Evolutionary conservation across 352 stramenopile species (phyloP), one percentile per base, ranked within the genome.

Genomic region (Pythium diclinum): DNA sequence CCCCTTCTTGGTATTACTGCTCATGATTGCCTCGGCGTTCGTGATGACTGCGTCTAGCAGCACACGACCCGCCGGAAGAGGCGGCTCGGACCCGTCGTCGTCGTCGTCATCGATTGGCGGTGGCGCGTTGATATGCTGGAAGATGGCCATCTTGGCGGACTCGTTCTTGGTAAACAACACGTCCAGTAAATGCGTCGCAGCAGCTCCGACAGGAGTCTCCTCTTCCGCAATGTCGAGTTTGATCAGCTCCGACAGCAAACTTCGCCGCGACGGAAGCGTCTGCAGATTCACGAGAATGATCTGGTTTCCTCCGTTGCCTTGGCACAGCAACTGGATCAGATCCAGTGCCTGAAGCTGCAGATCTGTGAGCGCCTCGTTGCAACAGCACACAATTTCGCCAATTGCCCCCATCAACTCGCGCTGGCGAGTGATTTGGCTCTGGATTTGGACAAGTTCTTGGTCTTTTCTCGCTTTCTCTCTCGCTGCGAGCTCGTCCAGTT

Each of bases 211-310:
- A 13, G 80, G 76, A 1, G 79, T 85, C 19, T 91, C 82, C 23
- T 91, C 82, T 53, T 78, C 75, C 0, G 72, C 63, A 33, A 86
- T 72, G 53, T 93, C 85, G 11, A 91, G 58, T 23, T 77, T 69
- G 42, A 91, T 61, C 9, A 89, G 67, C 32, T 85, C 79, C 0
- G 82, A 77, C 1, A 91, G 67, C 13, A 93, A 63, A 49, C 75
- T 88, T 17, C 62, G 69, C 8, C 64, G 70, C 5, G 75, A 85
- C 9, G 76, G 76, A 1, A 61, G 56, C 14, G 83, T 78, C 44
- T 78, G 72, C 44, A 91, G 32, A 21, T 87, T 85, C 1, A 91
- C 71, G 16, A 91, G 56, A n/a, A 90, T 83, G 61, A 91, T 83
- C 62, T 93, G 85, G 23, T 79, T 86, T 3, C 75, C 79, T 23